Base-by-base conservation (phyloP, 2,329 filamentous ascomycete species). In the Trichophyton equinum region DNA sequence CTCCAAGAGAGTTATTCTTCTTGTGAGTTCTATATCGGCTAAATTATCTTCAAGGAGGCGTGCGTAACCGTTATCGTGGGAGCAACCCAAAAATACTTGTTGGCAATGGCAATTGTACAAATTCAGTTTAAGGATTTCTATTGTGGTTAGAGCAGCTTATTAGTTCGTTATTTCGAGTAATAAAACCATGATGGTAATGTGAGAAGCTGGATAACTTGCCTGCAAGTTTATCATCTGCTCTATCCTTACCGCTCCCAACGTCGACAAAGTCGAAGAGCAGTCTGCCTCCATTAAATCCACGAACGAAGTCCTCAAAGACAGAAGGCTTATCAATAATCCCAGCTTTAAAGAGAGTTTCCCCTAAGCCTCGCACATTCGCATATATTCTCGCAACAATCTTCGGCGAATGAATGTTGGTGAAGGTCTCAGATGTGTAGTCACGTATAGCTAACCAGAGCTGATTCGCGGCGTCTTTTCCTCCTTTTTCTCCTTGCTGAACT, bases 61-160 rank as follows among this genome's bases (percentile, higher is more conserved):
- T 25, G 78, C 77, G 68, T 83, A 85, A 22, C 79, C 76, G 60
- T 78, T 78, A 70, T 82, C 80, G 62, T 81, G 79, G 13, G 80
- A 81, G 69, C 82, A 83, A 7, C 82, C 83, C 40, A 85, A 74
- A 57, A 85, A 73, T 59, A 85, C 78, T 61, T 83, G 81, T 59
- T 81, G 81, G 67, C 83, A 85, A 65, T 83, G 82, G 64, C 77
- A 79, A 65, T 84, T 79, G 69, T 79, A 75, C 58, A 83, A 72
- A 69, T 80, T 77, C 56, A 82, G 69, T 65, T 80, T 79, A 70
- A 85, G 79, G 27, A 74, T 73, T 64, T 81, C 81, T 82, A 64
- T 40, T 59, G n/a, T 22, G 11, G n/a, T n/a, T 60, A 53, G 60
- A 57, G 53, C 22, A 25, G 6, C 22, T 25, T n/a, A 25, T 57